Evolutionary conservation across 2,329 filamentous ascomycete genomes (phyloP), one percentile per base, ranked within the genome.

Genomic region (Botrytis paeoniae): DNA sequence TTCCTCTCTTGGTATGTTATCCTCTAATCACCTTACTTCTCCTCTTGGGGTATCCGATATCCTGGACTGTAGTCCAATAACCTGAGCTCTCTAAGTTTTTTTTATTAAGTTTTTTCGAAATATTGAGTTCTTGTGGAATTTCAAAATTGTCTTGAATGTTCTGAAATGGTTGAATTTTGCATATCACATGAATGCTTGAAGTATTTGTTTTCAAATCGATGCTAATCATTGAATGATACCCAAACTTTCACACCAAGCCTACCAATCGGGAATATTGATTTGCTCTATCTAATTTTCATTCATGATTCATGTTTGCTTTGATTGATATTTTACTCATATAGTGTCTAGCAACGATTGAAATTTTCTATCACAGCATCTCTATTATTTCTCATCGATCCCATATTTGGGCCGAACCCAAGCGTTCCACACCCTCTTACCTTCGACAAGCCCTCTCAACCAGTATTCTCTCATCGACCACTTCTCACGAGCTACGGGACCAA

Each of bases 281-380:
- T 18, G n/a, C n/a, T 29, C 3, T n/a, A 54, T 18, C 18, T 29
- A 18, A 57, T 14, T 57, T 57, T 32, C 25, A 1, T 10, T n/a
- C 1, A 18, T n/a, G 35, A 7, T 25, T 14, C 1, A 16, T 9
- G 14, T 41, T 16, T 41, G 2, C 14, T n/a, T 41, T 41, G 22
- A 41, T 10, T 41, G 35, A 9, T n/a, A n/a, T 39, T 62, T n/a
- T 39, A 41, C 60, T 62, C 35, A 62, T n/a, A 3, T 9, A n/a
- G 35, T n/a, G 35, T 37, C 32, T 54, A 89, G 88, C 85, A 12
- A 90, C 89, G 0, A 84, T 91, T 10, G 89, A 91, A 76, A 85
- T 87, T 0, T 85, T 91, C 25, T 91, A 91, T 76, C 88, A 91
- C 76, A 88, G 89, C 4, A 86, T 91, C 10, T 86, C 88, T 51